Evolutionary conservation across 1,284 basidiomycete species (phyloP).

Genomic region (Anthracocystis panici-leucophaei): DNA sequence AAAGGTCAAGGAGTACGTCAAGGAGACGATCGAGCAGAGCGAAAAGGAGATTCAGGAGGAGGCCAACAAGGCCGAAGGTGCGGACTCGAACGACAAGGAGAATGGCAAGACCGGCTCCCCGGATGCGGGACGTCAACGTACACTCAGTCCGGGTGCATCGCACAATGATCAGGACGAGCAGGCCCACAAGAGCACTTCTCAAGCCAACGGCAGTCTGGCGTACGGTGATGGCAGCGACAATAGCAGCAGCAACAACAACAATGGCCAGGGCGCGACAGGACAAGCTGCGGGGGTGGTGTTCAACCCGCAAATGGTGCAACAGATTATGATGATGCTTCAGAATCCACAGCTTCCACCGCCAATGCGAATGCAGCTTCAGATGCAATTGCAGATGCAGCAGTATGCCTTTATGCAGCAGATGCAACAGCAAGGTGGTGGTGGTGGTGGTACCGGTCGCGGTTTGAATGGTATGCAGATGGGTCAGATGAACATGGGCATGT

Average conservation of each 20-base stretch:
- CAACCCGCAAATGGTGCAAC: conserved; percentile 62
- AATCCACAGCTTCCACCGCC: conserved; percentile 65
- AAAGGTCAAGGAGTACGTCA: conserved; percentile 63
- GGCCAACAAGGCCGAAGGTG: conserved; percentile 25
- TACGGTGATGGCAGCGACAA: conserved; percentile 27
- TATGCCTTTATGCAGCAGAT: conserved; percentile 62
- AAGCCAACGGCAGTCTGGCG: conserved; percentile 29
- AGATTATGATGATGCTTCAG: conserved; percentile 67
- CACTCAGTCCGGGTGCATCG: conserved; percentile 21
- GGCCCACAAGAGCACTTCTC: conserved; percentile 24
- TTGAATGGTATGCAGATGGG: conserved; percentile 28
- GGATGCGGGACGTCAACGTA: conserved; percentile 12
- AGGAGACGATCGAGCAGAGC: conserved; percentile 63
- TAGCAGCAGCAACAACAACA: conserved; percentile 9
- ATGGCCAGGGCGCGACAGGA: conserved; percentile 11
- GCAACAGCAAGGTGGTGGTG: conserved; percentile 25
- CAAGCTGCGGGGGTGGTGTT: conserved; percentile 44
- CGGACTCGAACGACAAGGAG: conserved; percentile 18
- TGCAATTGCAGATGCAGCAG: conserved; percentile 67
- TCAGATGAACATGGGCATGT: conserved; percentile 38
- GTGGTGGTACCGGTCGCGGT: conserved; percentile 6
- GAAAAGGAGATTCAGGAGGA: conserved; percentile 61
- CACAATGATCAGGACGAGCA: conserved; percentile 51
- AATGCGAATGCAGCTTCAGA: conserved; percentile 68
- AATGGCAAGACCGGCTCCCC: conserved; percentile 24